Conservation (phyloP, 2,329 filamentous ascomycete genomes). For the Clarireedia monteithiana region DNA sequence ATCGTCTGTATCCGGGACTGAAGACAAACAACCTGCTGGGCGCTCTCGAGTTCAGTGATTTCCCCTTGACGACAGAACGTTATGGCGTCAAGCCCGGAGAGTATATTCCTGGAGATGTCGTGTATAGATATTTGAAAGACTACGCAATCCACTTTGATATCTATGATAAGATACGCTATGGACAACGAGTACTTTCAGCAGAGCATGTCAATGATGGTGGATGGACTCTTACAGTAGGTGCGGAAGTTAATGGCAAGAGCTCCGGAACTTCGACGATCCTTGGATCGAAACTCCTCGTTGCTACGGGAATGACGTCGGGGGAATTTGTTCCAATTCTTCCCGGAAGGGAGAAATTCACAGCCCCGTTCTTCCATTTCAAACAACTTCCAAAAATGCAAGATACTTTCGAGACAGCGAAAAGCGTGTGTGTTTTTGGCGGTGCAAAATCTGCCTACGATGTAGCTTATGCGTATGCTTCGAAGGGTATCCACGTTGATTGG, state of each 20-base stretch:
- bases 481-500: conserved; percentile 50
- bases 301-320: conserved; percentile 47
- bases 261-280: conserved; percentile 19
- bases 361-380: conserved; percentile 42
- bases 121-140: conserved; percentile 49
- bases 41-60: conserved; percentile 67
- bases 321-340: conserved; percentile 39
- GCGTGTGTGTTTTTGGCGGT: conserved; percentile 50
- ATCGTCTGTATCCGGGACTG: conserved; percentile 60
- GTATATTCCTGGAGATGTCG: conserved; percentile 49
- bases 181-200: conserved; percentile 39
- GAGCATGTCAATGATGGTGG: conserved; percentile 36
- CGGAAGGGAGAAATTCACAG: conserved; percentile 39
- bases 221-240: conserved; percentile 34
- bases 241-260: neutral
- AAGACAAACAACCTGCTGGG: conserved; percentile 69
- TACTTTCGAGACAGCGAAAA: conserved; percentile 35
- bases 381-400: conserved; percentile 37
- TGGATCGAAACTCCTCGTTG: conserved; percentile 43
- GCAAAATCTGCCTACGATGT: conserved; percentile 60
- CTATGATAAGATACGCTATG: conserved; percentile 38
- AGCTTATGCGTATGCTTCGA: conserved; percentile 51
- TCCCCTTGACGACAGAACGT: conserved; percentile 53
- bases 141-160: conserved; percentile 48
- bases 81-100: conserved; percentile 43